Percentiles rank a stretch among this genome's conserved stretches.
Conservation (phyloP, 352 stramenopile species). For the Elongisporangium senticosum region DNA sequence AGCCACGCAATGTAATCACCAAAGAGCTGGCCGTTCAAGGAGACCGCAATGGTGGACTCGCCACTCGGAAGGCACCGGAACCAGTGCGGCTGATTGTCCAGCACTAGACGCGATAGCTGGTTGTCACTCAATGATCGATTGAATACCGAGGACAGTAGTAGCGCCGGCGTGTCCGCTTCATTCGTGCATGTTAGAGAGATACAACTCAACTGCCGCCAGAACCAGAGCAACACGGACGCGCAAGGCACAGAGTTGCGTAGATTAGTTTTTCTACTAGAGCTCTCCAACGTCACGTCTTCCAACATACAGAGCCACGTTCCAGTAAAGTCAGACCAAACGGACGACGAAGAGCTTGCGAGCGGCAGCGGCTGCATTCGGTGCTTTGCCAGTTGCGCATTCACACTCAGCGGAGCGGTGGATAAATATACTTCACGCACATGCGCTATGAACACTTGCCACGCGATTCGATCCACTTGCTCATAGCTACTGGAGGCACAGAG, state of each 20-base stretch:
- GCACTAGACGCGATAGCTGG: not conserved
- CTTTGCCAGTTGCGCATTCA: not conserved
- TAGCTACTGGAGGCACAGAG: too few relatives aligned
- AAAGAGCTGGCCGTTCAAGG: not conserved
- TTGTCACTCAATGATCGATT: not conserved
- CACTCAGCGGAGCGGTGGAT: not conserved
- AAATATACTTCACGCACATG: constrained; percentile 3
- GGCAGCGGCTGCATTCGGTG: not conserved
- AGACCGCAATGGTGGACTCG: constrained; percentile 1
- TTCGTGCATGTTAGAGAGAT: not conserved
- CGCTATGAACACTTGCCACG: not conserved
- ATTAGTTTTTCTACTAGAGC: too few relatives aligned
- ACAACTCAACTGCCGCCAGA: constrained; percentile 1
- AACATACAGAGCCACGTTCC: constrained; percentile 1
- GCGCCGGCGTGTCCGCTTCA: not conserved
- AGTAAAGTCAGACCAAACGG: not conserved
- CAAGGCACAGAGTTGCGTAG: too few relatives aligned
- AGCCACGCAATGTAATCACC: not conserved
- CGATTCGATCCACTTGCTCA: too few relatives aligned
- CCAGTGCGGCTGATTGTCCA: constrained; percentile 4
- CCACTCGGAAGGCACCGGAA: constrained; percentile 2
- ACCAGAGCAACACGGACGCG: not conserved
- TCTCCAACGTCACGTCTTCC: too few relatives aligned
- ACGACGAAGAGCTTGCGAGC: not conserved
- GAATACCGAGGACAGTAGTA: not conserved